Evolutionary conservation across 106 monocot species (phyloP).

Genomic region (Apostasia shenzhenica): DNA sequence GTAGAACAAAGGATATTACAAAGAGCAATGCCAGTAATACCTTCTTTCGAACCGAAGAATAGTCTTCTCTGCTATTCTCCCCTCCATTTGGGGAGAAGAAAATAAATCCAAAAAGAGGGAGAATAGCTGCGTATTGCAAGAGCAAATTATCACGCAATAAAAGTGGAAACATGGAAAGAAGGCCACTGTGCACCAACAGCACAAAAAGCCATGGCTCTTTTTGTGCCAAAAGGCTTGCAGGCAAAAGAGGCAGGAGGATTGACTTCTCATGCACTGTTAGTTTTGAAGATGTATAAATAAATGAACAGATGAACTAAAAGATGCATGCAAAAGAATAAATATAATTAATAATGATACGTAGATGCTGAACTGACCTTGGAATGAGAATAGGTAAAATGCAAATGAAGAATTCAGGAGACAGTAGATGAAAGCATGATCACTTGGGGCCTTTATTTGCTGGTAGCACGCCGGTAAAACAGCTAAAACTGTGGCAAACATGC

Average conservation of each 20-base stretch:
- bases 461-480: constrained; percentile 74
- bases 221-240: constrained; percentile 79
- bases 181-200: constrained; percentile 50
- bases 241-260: constrained; percentile 84
- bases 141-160: constrained; percentile 61
- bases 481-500: constrained; percentile 39
- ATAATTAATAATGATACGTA: not conserved
- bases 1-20: constrained; percentile 33
- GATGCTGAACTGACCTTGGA: constrained; percentile 53
- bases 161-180: constrained; percentile 92
- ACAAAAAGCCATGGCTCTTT: constrained; percentile 66
- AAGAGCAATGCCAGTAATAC: constrained; percentile 23
- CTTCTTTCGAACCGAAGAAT: constrained; percentile 14
- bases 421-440: constrained; percentile 67
- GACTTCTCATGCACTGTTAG: constrained; percentile 94
- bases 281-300: constrained; percentile 3
- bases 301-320: not conserved
- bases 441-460: constrained; percentile 79
- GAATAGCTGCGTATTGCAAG: constrained; percentile 67
- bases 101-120: constrained; percentile 55
- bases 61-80: not conserved
- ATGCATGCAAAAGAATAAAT: not conserved
- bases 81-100: constrained; percentile 32
- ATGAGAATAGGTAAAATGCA: constrained; percentile 90
- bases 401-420: constrained; percentile 83